Conservation (phyloP, 306 rosid species). For the Prunus mume region DNA sequence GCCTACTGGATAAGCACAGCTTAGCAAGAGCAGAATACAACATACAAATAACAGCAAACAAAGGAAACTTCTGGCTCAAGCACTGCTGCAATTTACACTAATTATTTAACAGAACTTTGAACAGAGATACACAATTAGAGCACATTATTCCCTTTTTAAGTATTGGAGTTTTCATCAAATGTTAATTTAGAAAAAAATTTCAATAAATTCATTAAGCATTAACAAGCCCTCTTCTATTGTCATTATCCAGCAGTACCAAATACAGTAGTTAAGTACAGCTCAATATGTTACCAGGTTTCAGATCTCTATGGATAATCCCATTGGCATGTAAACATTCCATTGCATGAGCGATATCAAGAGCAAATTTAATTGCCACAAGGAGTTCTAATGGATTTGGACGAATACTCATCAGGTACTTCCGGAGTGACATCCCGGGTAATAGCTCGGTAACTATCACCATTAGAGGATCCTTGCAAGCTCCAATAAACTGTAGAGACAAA, state of each 20-base stretch:
- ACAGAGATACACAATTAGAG: background rate
- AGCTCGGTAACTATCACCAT: constrained; percentile 98
- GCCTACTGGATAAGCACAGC: background rate
- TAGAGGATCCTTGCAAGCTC: constrained; percentile 95
- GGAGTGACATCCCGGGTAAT: constrained; percentile 93
- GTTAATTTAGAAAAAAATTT: background rate
- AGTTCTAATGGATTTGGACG: constrained; percentile 70
- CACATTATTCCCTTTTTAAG: background rate
- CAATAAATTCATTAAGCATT: background rate
- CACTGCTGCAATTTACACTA: constrained; percentile 1
- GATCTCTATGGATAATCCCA: constrained; percentile 96
- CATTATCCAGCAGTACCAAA: constrained; percentile 13
- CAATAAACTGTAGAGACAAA: constrained; percentile 71
- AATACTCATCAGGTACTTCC: constrained; percentile 63
- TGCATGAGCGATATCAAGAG: constrained; percentile 89
- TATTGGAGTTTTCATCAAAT: background rate
- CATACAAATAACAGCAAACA: background rate
- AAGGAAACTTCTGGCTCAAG: background rate
- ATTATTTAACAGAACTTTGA: background rate
- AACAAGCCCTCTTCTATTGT: background rate
- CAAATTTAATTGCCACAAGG: constrained; percentile 63
- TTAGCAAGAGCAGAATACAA: background rate
- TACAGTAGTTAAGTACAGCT: constrained; percentile 3
- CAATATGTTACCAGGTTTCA: constrained; percentile 75
- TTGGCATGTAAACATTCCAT: constrained; percentile 97